Percentiles rank a stretch among this genome's conserved stretches.
Conservation (phyloP, 2,329 filamentous ascomycete species). For the Sporothrix brasiliensis region DNA sequence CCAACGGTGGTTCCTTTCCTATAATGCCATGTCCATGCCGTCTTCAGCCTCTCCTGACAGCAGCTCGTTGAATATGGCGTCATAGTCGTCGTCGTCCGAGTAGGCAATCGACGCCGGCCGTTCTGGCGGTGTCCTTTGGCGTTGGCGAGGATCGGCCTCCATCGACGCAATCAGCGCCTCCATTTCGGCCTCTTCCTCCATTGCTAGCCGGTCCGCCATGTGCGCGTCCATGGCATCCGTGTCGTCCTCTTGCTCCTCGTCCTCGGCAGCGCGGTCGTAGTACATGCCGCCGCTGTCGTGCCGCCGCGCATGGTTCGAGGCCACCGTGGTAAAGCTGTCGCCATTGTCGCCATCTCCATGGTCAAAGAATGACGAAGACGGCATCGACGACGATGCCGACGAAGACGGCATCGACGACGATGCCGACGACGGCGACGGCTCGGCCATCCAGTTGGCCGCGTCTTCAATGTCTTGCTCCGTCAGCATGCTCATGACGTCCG, state of each 20-base stretch:
- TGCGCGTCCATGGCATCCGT: conserved; percentile 49
- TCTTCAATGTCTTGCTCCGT: conserved; percentile 58
- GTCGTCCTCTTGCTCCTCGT: conserved; percentile 37
- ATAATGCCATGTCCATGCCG: conserved; percentile 53
- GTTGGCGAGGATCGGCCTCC: conserved; percentile 38
- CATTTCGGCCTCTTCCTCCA: conserved; percentile 59
- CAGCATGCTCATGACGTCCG: conserved; percentile 47
- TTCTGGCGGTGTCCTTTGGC: conserved; percentile 29
- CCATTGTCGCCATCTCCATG: not conserved
- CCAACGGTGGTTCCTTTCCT: not conserved
- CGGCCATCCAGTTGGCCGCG: conserved; percentile 46
- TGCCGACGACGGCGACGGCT: conserved; percentile 32
- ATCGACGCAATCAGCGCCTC: conserved; percentile 59
- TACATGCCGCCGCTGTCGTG: conserved; percentile 28
- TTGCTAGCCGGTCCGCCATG: conserved; percentile 57
- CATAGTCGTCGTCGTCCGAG: conserved; percentile 64
- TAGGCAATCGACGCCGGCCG: conserved; percentile 45
- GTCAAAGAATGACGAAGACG: conserved; percentile 28
- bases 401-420: not conserved
- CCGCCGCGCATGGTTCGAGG: not conserved
- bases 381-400: not conserved
- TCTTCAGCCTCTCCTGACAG: conserved; percentile 50
- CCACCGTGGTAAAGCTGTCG: not conserved
- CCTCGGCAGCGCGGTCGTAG: conserved; percentile 34
- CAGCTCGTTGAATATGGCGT: conserved; percentile 67